These are phyloP conservation scores for Cnidoscolus chayamansa DNA, from an alignment of 441 rosid species.

Conservation along the genomic window DNA sequence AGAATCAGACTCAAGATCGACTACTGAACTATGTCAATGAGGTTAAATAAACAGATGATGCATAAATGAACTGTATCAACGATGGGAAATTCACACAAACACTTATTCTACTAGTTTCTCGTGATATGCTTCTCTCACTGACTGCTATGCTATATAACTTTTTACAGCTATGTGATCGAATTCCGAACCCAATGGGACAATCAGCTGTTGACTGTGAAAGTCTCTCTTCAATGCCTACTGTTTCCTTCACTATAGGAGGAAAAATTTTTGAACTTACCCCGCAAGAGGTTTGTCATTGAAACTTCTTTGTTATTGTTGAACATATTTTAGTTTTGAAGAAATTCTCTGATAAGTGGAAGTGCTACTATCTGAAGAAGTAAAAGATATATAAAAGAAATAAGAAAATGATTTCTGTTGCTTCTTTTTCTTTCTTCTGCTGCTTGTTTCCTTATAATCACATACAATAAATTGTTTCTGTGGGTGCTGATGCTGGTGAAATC, in stretches of 20 bases:
- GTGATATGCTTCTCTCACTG: not conserved
- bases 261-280: conserved; percentile 54
- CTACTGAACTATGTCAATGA: conserved; percentile 51
- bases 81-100: not conserved
- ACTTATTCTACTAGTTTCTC: not conserved
- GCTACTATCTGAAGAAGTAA: not conserved
- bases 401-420: not conserved
- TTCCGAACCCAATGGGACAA: conserved; percentile 74
- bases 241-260: conserved; percentile 68
- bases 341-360: not conserved
- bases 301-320: not conserved
- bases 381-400: not conserved
- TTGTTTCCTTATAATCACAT: not conserved
- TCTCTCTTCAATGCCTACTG: conserved; percentile 53
- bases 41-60: conserved; percentile 31
- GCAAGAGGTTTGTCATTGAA: conserved; percentile 44
- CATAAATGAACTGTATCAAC: not conserved
- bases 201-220: conserved; percentile 64
- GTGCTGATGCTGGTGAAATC: not conserved
- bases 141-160: not conserved
- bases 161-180: conserved; percentile 62
- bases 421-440: too few species aligned
- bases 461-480: not conserved
- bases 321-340: not conserved
- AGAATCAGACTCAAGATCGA: conserved; percentile 56